Evolutionary conservation across 2,329 filamentous ascomycete genomes (phyloP), one percentile per base, ranked within the genome.

Genomic region (Aphanoascus verrucosus): DNA sequence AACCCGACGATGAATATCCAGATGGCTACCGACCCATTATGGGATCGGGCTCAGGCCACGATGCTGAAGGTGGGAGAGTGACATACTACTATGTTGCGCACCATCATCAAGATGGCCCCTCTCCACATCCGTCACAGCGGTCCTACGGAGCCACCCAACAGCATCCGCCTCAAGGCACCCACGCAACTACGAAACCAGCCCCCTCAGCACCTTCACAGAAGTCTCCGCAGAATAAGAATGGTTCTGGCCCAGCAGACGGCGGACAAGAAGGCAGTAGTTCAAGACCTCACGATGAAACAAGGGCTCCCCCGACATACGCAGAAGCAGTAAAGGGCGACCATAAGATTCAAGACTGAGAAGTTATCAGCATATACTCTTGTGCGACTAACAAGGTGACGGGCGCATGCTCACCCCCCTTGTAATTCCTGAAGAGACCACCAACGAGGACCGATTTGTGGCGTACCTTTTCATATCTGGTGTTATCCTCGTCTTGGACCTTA

Each of bases 241-340:
- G 14, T 7, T 12, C 32, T 8, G 37, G 35, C 14, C 5, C 15
- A 5, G 19, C n/a, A 34, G 51, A 52, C 12, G 20, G 19, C 46
- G 53, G 37, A 4, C 55, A 54, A 35, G 59, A 59, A 34, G 63
- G 62, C 38, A 59, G 64, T 56, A 67, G 64, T 64, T 65, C 63
- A 59, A 63, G 64, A 54, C 63, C 61, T 60, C 61, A 62, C 59
- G 65, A 67, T 52, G 69, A 57, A 62, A 65, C 71, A 69, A 59
- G 69, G 70, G 32, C 72, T 37, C 90, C 91, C 41, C 91, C 93
- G 3, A 88, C 85, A 12, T 97, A 97, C 69, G 85, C 86, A 14
- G 88, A 96, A 71, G 91, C 88, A 46, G 84, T 96, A 55, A 84
- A 84, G 63, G 89, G 88, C 1, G 91, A 97, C 66, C 74, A 96